Evolutionary conservation across 1,139 yeast genomes (phyloP).

Genomic region (Lodderomyces pseudojiufengensis): DNA sequence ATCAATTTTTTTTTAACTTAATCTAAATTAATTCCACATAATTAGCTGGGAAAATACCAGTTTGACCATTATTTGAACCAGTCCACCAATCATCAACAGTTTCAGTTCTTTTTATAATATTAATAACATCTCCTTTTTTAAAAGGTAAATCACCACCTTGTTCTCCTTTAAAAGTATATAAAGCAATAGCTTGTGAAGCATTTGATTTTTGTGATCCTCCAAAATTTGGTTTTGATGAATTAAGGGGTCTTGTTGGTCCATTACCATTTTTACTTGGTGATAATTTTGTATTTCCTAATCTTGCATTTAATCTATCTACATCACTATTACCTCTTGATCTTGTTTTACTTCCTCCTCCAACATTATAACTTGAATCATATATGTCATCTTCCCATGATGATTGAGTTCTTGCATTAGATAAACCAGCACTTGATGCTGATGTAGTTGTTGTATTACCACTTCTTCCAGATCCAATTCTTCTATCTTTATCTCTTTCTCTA

Average conservation of each 20-base stretch:
- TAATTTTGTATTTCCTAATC: slow-evolving; percentile 31
- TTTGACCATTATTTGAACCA: slow-evolving; percentile 74
- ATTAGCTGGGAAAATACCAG: slow-evolving; percentile 96
- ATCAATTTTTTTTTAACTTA: background rate
- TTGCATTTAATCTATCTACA: slow-evolving; percentile 32
- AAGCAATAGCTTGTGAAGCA: slow-evolving; percentile 82
- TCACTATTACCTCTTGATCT: slow-evolving; percentile 33
- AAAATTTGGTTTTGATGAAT: slow-evolving; percentile 52
- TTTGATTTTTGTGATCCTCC: slow-evolving; percentile 40
- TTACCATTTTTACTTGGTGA: slow-evolving; percentile 18
- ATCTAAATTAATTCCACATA: slow-evolving; percentile 83
- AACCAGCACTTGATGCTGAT: slow-evolving; percentile 4
- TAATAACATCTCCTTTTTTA: slow-evolving; percentile 92
- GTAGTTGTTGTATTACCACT: slow-evolving; percentile 17
- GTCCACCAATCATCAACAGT: slow-evolving; percentile 99
- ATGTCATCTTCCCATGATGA: slow-evolving; percentile 79
- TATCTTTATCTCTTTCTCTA: background rate
- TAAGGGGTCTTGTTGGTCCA: slow-evolving; percentile 36
- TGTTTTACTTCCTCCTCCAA: slow-evolving; percentile 16
- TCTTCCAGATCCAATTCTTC: slow-evolving; percentile 5
- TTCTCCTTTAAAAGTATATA: slow-evolving; percentile 85
- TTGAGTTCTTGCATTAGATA: background rate
- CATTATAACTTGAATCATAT: slow-evolving; percentile 46
- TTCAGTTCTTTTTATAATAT: slow-evolving; percentile 77
- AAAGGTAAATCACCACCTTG: slow-evolving; percentile 88